Evolutionary conservation across 1,284 basidiomycete species (phyloP).

Genomic region (Moesziomyces parantarcticus): DNA sequence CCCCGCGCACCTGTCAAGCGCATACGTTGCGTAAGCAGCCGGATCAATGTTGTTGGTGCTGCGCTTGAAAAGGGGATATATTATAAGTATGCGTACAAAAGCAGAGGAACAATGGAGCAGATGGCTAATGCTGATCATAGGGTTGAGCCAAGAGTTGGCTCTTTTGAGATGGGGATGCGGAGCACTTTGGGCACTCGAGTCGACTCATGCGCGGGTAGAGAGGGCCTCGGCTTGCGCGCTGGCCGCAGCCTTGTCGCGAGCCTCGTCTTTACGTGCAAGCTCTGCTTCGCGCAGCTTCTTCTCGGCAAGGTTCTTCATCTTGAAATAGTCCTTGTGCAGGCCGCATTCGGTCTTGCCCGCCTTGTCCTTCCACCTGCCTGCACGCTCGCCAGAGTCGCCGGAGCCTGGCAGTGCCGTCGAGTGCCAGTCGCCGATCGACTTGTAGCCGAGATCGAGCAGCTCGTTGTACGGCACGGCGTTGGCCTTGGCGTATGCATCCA

Average conservation of each 20-base stretch:
- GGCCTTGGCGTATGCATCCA: conserved; percentile 85
- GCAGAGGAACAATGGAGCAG: neutral
- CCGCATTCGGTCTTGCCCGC: conserved; percentile 93
- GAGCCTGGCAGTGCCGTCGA: conserved; percentile 78
- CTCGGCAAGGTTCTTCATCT: conserved; percentile 62
- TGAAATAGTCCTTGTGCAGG: conserved; percentile 74
- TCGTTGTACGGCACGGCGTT: conserved; percentile 90
- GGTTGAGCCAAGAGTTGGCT: neutral
- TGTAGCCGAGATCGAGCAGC: conserved; percentile 89
- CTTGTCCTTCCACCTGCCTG: conserved; percentile 90
- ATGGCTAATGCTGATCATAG: neutral
- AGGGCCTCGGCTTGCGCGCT: conserved; percentile 2
- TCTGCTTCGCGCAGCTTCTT: conserved; percentile 63
- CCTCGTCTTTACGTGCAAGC: conserved; percentile 55
- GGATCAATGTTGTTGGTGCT: too few relatives aligned
- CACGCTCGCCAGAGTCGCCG: conserved; percentile 77
- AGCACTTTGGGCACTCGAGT: conserved; percentile 2
- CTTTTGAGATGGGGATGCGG: neutral
- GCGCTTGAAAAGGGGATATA: neutral
- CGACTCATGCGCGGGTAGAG: conserved; percentile 1
- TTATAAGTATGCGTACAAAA: neutral
- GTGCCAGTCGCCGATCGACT: conserved; percentile 96
- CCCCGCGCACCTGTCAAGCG: too few relatives aligned
- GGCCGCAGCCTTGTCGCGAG: conserved; percentile 37
- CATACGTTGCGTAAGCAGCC: too few relatives aligned